Conservation (phyloP, 768 basidiomycete genomes). For the Leucocoprinus birnbaumii region DNA sequence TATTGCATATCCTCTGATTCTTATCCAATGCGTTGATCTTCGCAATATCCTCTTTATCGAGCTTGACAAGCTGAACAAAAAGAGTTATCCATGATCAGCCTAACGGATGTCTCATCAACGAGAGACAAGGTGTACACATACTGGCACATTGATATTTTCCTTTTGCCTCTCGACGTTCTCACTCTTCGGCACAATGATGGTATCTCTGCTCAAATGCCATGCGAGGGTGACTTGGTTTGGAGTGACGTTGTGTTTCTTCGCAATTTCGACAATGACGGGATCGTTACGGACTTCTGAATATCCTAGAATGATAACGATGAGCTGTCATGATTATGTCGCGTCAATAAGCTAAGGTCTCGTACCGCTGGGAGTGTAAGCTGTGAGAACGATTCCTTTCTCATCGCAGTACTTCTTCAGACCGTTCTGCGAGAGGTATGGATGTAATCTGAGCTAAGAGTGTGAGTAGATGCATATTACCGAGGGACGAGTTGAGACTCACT, state of each 20-base stretch:
- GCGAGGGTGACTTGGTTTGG: constrained; percentile 48
- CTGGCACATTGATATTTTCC: constrained; percentile 46
- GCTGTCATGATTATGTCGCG: not conserved
- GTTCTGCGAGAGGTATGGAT: constrained; percentile 50
- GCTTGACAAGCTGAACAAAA: not conserved
- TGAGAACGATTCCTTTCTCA: constrained; percentile 45
- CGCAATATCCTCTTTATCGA: constrained; percentile 1
- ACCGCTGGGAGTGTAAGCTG: constrained; percentile 50
- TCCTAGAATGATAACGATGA: constrained; percentile 21
- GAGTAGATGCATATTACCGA: too few relatives aligned
- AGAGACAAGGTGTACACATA: too few relatives aligned
- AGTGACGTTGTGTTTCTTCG: constrained; percentile 42
- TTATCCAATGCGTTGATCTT: constrained; percentile 6
- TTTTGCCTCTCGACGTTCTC: constrained; percentile 42
- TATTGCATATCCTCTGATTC: constrained; percentile 7
- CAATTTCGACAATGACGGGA: constrained; percentile 40
- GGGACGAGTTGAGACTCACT: constrained; percentile 24
- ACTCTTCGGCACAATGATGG: constrained; percentile 46
- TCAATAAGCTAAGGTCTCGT: not conserved
- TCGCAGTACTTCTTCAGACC: constrained; percentile 44
- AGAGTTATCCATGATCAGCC: too few relatives aligned
- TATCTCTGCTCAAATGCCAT: constrained; percentile 48
- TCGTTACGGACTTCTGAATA: constrained; percentile 42
- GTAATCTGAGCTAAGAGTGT: constrained; percentile 27
- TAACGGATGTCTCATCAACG: too few relatives aligned